These are phyloP conservation scores for Betula pendula DNA, from an alignment of 306 rosid species.

Conservation along the genomic window DNA sequence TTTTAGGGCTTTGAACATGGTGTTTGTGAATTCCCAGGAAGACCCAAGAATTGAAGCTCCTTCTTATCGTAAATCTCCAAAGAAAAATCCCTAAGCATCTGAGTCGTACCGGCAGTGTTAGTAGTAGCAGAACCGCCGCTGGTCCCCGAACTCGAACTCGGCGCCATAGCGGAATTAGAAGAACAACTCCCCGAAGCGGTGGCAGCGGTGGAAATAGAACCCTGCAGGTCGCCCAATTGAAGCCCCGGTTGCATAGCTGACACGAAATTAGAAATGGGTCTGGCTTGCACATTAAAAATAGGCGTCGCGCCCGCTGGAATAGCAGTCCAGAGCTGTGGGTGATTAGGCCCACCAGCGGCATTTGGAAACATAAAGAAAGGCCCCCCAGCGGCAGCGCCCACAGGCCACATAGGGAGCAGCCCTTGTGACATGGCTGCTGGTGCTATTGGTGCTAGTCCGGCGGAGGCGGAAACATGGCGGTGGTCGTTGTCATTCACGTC, in stretches of 20 bases:
- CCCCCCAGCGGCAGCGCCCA: slow-evolving; percentile 38
- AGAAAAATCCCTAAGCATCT: slow-evolving; percentile 70
- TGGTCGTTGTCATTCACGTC: slow-evolving; percentile 39
- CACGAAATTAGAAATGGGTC: slow-evolving; percentile 68
- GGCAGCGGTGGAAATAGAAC: slow-evolving; percentile 21
- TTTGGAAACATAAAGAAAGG: slow-evolving; percentile 70
- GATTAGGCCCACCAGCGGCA: slow-evolving; percentile 32
- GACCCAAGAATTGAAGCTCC: slow-evolving; percentile 71
- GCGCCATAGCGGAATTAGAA: slow-evolving; percentile 46
- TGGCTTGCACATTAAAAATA: slow-evolving; percentile 46
- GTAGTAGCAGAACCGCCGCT: slow-evolving; percentile 18
- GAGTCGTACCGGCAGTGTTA: slow-evolving; percentile 26
- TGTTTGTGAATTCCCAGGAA: slow-evolving; percentile 41
- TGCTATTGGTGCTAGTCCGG: slow-evolving; percentile 67
- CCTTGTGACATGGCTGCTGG: slow-evolving; percentile 24
- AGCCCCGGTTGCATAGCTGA: slow-evolving; percentile 45
- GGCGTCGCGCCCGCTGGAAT: slow-evolving; percentile 51
- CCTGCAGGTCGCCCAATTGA: slow-evolving; percentile 32
- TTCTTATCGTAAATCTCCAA: slow-evolving; percentile 69
- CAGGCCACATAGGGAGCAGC: slow-evolving; percentile 60
- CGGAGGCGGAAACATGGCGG: slow-evolving; percentile 41
- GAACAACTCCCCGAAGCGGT: slow-evolving; percentile 33
- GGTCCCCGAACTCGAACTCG: slow-evolving; percentile 35
- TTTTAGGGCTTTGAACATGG: slow-evolving; percentile 45
- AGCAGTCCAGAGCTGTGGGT: slow-evolving; percentile 73